Evolutionary conservation across 2,329 filamentous ascomycete genomes (phyloP), one percentile per base, ranked within the genome.

Genomic region (Westerdykella aurantiaca): DNA sequence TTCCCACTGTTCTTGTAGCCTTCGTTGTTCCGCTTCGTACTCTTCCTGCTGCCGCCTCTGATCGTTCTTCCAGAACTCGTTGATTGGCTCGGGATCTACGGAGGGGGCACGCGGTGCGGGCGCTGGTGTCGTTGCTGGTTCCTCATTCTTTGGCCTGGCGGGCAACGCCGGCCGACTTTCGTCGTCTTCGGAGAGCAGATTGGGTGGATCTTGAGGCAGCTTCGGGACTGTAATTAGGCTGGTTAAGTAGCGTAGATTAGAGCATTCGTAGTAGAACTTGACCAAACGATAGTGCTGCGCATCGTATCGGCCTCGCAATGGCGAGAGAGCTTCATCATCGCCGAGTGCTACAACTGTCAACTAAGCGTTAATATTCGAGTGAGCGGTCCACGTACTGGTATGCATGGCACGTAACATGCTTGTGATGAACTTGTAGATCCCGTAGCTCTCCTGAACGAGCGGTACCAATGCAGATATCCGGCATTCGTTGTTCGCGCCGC

Each of bases 331-430:
- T 47, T 96, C 93, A 51, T 94, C 86, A 58, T 98, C 93, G 44
- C 93, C 91, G 11, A 93, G 93, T 38, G 88, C 86, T 86, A 46
- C 33, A 41, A 21, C 29, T 39, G 43, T 53, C 33, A 56, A 50
- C 37, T 31, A 23, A 34, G 10, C 7, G 21, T 14, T 11, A 11
- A 11, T 14, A 37, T 31, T 16, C 7, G 10, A n/a, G 12, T 25
- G 39, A n/a, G 18, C 1, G 21, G 14, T 42, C 18, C 16, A 72
- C 83, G 63, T 74, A 90, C 86, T 89, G 2, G 87, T 91, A 67
- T 98, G 91, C 90, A 98, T 96, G 13, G 93, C 93, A 44, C 93
- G 82, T 49, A 98, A 72, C 93, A 98, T 98, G 84, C 93, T 98
- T 0, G 93, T 98, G 53, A 96, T 90, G 67, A 98, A 98, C 70